Base-by-base conservation (phyloP, 441 rosid genomes). In the Daphne laureola region DNA sequence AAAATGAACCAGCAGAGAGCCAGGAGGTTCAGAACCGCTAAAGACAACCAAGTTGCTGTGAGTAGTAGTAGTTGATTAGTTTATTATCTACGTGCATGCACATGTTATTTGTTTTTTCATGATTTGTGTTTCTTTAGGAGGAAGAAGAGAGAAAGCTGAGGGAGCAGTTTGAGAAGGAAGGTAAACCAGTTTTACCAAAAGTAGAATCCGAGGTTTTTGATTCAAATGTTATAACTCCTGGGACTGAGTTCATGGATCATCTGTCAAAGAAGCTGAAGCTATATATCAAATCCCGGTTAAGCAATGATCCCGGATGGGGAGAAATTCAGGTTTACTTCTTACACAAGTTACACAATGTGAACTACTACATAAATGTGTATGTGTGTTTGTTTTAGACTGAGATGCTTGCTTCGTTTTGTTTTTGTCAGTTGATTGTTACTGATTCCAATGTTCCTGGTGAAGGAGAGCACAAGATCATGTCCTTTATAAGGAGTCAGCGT, bases 371-470 rank as follows among this genome's bases (percentile, higher is more conserved):
- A 12, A 16, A 1, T 0, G 2, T 17, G 4, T 12, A 1, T 3
- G 12, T 18, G n/a, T 4, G 12, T 3, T 6, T 14, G 41, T 13
- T 26, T 55, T 40, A 6, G 17, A 13, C 4, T 12, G 38, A 17
- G 1, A 38, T 17, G 38, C 11, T 31, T 31, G 38, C 8, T 31
- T 31, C 26, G 8, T 5, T 8, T 18, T 61, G 4, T 2, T 49
- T 54, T 3, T 26, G 8, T 46, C 14, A 67, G 67, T 62, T 63
- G 17, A 50, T 65, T 18, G 58, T 70, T n/a, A 65, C 70, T 17
- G 67, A 70, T 61, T 49, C 64, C 2, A 70, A 61, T 70, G 70
- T 61, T 57, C 74, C 74, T 5, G 73, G 73, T 46, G 73, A 69
- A 16, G 69, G 69, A 1, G 63, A 69, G 16, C 73, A 69, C 14